Conservation (phyloP, 192 early-diverging fungal species). For the Backusella circina region DNA sequence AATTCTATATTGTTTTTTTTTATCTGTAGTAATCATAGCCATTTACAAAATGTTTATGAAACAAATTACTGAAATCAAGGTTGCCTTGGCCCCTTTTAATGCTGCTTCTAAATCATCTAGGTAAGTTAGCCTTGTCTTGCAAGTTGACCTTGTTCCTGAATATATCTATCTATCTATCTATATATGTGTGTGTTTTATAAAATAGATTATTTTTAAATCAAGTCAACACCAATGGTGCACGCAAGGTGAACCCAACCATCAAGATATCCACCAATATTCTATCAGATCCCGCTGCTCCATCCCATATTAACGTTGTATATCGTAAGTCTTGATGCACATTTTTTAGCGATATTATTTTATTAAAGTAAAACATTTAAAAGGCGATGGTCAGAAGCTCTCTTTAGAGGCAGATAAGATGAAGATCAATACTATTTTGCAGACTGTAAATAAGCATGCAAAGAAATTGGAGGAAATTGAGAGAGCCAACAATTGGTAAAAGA, state of each 20-base stretch:
- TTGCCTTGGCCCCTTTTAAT: constrained; percentile 49
- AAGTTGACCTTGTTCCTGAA: background rate
- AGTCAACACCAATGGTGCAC: constrained; percentile 43
- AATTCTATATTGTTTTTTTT: background rate
- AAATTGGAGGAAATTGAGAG: constrained; percentile 51
- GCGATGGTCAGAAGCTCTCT: constrained; percentile 47
- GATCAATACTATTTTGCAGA: constrained; percentile 39
- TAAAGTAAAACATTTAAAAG: constrained; percentile 4
- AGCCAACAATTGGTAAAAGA: constrained; percentile 38
- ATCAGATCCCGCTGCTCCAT: constrained; percentile 38
- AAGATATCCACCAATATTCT: constrained; percentile 46
- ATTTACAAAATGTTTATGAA: constrained; percentile 23
- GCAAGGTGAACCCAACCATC: constrained; percentile 40
- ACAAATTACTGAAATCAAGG: constrained; percentile 48
- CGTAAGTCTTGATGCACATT: constrained; percentile 24
- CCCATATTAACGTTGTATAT: constrained; percentile 41
- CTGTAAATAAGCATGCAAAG: constrained; percentile 52
- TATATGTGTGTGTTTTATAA: background rate
- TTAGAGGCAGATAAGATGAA: constrained; percentile 44
- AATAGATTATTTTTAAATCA: constrained; percentile 48
- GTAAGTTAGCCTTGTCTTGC: constrained; percentile 19
- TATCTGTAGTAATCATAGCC: background rate
- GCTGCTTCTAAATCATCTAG: constrained; percentile 42
- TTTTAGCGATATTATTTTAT: background rate
- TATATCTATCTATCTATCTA: background rate